Percentiles rank a stretch among this genome's conserved stretches.
phyloP scores from a whole-genome alignment of 495 filamentous ascomycete genomes.

The Articulospora tetracladia region DNA sequence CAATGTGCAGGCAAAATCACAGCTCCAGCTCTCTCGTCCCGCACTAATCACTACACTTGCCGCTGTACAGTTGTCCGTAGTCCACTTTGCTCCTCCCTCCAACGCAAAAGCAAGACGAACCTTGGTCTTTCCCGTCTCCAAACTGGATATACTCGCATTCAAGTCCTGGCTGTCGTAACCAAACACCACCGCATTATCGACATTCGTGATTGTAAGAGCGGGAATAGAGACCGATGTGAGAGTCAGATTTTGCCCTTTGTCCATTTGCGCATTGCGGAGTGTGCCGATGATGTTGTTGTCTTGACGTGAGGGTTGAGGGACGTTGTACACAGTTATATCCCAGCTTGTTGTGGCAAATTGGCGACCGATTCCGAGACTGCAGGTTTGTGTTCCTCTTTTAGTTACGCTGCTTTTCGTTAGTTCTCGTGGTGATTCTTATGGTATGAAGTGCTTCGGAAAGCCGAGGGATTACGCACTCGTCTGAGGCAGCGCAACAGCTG shows the following conservation, averaged over 20 bases:
- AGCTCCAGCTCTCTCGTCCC: slow-evolving; percentile 10
- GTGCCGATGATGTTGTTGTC: slow-evolving; percentile 77
- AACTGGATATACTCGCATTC: neutral
- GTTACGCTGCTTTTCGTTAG: neutral
- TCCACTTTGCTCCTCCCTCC: neutral
- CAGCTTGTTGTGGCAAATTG: neutral
- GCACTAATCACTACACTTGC: slow-evolving; percentile 11
- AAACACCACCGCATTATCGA: slow-evolving; percentile 14
- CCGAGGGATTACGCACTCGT: neutral
- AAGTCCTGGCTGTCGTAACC: slow-evolving; percentile 5
- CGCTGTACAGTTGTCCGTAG: slow-evolving; percentile 6
- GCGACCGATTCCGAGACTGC: slow-evolving; percentile 12
- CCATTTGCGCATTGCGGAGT: slow-evolving; percentile 77
- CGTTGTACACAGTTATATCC: slow-evolving; percentile 15
- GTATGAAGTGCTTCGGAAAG: neutral
- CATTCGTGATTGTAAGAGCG: slow-evolving; percentile 13
- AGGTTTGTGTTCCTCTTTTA: neutral
- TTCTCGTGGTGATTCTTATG: neutral
- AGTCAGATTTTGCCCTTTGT: slow-evolving; percentile 82
- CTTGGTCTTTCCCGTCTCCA: slow-evolving; percentile 5
- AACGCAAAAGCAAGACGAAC: slow-evolving; percentile 4
- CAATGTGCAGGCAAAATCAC: slow-evolving; percentile 11
- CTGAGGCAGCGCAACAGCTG: neutral
- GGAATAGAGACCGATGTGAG: slow-evolving; percentile 55
- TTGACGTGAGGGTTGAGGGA: slow-evolving; percentile 5